Conservation (phyloP, 2,329 filamentous ascomycete species). For the Incumbomyces delicatus region DNA sequence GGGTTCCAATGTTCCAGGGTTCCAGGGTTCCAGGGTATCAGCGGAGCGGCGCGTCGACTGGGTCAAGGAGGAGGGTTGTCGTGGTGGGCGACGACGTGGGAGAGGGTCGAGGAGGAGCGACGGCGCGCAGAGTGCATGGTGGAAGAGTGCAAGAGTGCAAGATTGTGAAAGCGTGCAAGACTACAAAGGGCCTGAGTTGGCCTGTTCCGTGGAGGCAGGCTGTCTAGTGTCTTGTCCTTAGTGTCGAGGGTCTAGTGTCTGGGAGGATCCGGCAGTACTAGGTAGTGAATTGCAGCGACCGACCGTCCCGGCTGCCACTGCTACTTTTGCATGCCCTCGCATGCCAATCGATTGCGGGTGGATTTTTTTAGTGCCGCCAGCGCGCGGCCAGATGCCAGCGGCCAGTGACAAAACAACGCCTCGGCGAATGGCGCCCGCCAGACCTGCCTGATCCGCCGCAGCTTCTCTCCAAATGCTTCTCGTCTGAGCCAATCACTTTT, state of each 20-base stretch:
- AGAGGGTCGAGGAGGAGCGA: not conserved
- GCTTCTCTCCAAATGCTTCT: conserved; percentile 21
- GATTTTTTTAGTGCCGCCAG: conserved; percentile 1
- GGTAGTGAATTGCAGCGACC: not conserved
- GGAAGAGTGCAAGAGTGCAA: too few species aligned
- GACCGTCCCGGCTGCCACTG: too few species aligned
- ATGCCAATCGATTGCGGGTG: not conserved
- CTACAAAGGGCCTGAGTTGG: too few species aligned
- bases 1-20: too few species aligned
- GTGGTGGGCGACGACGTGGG: not conserved
- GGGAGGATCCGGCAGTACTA: conserved; percentile 1
- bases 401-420: not conserved
- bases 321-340: too few species aligned
- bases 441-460: conserved; percentile 8
- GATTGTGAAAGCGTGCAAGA: too few species aligned
- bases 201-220: not conserved
- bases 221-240: not conserved
- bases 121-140: not conserved
- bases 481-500: conserved; percentile 20
- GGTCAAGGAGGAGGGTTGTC: conserved; percentile 5
- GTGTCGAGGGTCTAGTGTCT: not conserved
- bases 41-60: conserved; percentile 2
- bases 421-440: not conserved
- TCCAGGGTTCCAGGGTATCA: too few species aligned
- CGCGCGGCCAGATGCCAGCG: not conserved